These are phyloP conservation scores for Primulina tabacum DNA, from an alignment of 257 asterid genomes.

Conservation along the genomic window DNA sequence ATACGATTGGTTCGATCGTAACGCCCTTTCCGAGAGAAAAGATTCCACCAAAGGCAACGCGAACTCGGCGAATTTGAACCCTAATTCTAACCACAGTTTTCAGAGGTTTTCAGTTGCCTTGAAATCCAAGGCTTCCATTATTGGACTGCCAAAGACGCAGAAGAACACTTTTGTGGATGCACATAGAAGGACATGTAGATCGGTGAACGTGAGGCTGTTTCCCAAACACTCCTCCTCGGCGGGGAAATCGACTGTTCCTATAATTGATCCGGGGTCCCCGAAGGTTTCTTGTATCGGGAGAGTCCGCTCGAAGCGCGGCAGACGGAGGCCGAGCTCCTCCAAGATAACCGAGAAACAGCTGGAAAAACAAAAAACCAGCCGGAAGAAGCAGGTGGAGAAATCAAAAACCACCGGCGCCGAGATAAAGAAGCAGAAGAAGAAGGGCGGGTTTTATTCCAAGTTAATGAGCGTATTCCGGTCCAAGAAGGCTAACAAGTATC, in stretches of 20 bases:
- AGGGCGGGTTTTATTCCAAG: slow-evolving; percentile 50
- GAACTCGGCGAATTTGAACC: slow-evolving; percentile 23
- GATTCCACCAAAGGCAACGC: slow-evolving; percentile 54
- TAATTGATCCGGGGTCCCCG: slow-evolving; percentile 62
- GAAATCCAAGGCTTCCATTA: slow-evolving; percentile 44
- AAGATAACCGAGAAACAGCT: slow-evolving; percentile 23
- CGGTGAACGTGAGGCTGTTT: slow-evolving; percentile 44
- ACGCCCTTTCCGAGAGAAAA: slow-evolving; percentile 59
- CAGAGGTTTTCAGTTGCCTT: slow-evolving; percentile 40
- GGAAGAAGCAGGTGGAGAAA: slow-evolving; percentile 32
- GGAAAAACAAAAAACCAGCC: slow-evolving; percentile 28
- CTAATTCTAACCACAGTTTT: slow-evolving; percentile 36
- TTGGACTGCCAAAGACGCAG: slow-evolving; percentile 62
- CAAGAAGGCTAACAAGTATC: slow-evolving; percentile 28
- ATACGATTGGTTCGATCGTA: slow-evolving; percentile 62
- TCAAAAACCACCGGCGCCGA: slow-evolving; percentile 31
- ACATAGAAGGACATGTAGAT: slow-evolving; percentile 41
- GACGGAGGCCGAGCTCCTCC: slow-evolving; percentile 40
- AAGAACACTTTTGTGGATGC: slow-evolving; percentile 39
- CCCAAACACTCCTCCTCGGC: slow-evolving; percentile 47
- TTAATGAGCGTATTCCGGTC: slow-evolving; percentile 51
- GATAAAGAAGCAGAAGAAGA: slow-evolving; percentile 23
- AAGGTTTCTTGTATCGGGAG: slow-evolving; percentile 75
- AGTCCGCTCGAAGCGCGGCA: slow-evolving; percentile 56
- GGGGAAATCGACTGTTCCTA: slow-evolving; percentile 35